Percentiles rank a stretch among this genome's conserved stretches.
Conservation (phyloP, 2,329 filamentous ascomycete genomes). For the Cercospora sp. region DNA sequence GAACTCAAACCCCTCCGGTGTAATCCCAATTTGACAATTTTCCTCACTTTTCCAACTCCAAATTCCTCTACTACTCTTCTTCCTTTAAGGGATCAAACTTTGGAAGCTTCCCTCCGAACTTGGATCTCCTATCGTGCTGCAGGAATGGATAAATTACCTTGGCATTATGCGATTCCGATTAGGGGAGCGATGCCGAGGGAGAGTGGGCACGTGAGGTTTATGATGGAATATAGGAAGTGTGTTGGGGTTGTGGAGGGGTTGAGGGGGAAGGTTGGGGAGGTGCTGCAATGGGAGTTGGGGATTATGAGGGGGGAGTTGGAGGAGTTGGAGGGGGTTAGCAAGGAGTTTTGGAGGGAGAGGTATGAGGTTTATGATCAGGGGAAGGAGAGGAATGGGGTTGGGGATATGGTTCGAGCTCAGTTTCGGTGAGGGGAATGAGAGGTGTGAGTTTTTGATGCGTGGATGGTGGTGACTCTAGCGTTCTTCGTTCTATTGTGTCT, state of each 20-base stretch:
- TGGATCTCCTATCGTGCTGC: slow-evolving; percentile 29
- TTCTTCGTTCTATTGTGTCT: neutral
- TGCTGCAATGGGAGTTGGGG: slow-evolving; percentile 27
- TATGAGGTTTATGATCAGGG: neutral
- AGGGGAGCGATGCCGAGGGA: neutral
- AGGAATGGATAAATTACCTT: slow-evolving; percentile 30
- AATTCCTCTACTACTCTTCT: too few relatives aligned
- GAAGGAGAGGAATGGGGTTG: neutral
- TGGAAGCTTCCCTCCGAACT: slow-evolving; percentile 15
- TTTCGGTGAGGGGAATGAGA: neutral
- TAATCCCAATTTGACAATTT: slow-evolving; percentile 28
- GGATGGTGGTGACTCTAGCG: neutral
- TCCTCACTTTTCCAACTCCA: neutral
- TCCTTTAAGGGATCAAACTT: too few relatives aligned
- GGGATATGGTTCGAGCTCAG: too few relatives aligned
- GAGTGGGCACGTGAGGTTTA: neutral
- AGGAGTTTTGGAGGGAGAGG: neutral
- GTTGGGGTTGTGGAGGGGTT: slow-evolving; percentile 1
- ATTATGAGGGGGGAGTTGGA: slow-evolving; percentile 25
- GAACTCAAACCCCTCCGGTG: slow-evolving; percentile 34
- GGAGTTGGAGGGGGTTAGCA: neutral
- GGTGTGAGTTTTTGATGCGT: neutral
- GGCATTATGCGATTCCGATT: slow-evolving; percentile 27
- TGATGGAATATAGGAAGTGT: neutral
- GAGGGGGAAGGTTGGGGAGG: slow-evolving; percentile 21